Evolutionary conservation across 371 early-diverging fungal species (phyloP), one percentile per base, ranked within the genome.

Genomic region (Syncephalastrum racemosum): DNA sequence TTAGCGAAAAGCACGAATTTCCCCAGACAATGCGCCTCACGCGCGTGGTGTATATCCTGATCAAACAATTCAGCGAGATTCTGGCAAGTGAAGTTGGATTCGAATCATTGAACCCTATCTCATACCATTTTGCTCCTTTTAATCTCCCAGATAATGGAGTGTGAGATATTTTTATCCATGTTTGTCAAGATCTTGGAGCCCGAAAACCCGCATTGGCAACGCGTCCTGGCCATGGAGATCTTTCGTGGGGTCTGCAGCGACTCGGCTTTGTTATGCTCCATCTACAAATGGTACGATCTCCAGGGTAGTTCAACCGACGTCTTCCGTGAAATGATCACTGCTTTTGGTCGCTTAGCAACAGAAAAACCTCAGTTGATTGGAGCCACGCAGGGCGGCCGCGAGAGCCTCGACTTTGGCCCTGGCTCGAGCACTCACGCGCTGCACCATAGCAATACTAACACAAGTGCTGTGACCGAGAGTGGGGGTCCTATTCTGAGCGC

Each of bases 151-250:
- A 62, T 79, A 8, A 91, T 89, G 68, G 97, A 96, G 59, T 93
- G 94, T 68, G 97, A 97, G 65, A 91, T 97, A 25, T 95, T 96
- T 56, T 65, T 98, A 46, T 85, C 94, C 5, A 90, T 96, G 82
- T 81, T 94, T 62, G 80, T 88, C 39, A 90, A 92, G 63, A 80
- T 92, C 14, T 60, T 94, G 27, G 95, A 92, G 23, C 84, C 86
- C 7, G 90, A 89, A 43, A 78, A 82, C 44, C 90, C 89, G 12
- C 56, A 81, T n/a, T 97, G 95, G 94, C 89, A 94, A 43, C 79
- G 93, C 15, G 92, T 94, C 0, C 62, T 97, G 55, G 87, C 93
- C 0, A 80, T 95, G 82, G 98, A 98, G 68, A 79, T 88, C 14
- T 87, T 92, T 59, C 82, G 85, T 19, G 82, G 79, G 14, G 77